phyloP scores from a whole-genome alignment of 1,284 basidiomycete species.

The Ceratobasidium sp. region DNA sequence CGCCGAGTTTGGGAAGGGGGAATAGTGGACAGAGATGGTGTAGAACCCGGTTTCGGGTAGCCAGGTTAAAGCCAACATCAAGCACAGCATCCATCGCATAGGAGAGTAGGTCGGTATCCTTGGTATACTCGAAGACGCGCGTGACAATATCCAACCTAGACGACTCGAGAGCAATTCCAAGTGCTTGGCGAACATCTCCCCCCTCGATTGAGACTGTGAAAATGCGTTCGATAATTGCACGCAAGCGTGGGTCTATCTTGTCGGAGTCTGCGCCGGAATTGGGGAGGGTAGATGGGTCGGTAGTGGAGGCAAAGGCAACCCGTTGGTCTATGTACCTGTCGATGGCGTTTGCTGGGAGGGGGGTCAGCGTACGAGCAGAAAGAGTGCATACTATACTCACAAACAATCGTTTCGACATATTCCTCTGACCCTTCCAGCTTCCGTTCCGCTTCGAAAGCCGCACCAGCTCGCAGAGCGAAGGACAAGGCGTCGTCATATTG shows the following conservation, averaged over 20 bases:
- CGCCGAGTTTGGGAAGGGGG: conserved; percentile 79
- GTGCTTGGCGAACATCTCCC: conserved; percentile 90
- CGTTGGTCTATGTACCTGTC: conserved; percentile 86
- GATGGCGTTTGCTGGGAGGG: conserved; percentile 84
- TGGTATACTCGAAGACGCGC: conserved; percentile 77
- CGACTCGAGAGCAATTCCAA: conserved; percentile 93
- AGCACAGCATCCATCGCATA: conserved; percentile 93
- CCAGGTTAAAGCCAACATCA: conserved; percentile 83
- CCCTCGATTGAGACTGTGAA: conserved; percentile 86
- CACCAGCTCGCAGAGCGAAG: conserved; percentile 91
- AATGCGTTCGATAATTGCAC: conserved; percentile 88
- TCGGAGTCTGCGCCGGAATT: conserved; percentile 59
- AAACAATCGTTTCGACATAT: conserved; percentile 93
- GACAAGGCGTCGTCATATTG: conserved; percentile 93
- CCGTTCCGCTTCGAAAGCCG: conserved; percentile 83
- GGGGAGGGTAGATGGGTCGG: conserved; percentile 40
- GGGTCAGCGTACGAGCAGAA: conserved; percentile 43
- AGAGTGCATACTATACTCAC: conserved; percentile 66
- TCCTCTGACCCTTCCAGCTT: conserved; percentile 76
- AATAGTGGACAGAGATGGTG: conserved; percentile 88
- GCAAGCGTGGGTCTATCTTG: conserved; percentile 82
- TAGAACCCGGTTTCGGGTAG: conserved; percentile 80
- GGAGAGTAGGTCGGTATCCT: conserved; percentile 82
- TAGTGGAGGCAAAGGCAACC: conserved; percentile 50
- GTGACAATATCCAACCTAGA: conserved; percentile 87